phyloP scores from a whole-genome alignment of 257 asterid species.

The Salvia miltiorrhiza region DNA sequence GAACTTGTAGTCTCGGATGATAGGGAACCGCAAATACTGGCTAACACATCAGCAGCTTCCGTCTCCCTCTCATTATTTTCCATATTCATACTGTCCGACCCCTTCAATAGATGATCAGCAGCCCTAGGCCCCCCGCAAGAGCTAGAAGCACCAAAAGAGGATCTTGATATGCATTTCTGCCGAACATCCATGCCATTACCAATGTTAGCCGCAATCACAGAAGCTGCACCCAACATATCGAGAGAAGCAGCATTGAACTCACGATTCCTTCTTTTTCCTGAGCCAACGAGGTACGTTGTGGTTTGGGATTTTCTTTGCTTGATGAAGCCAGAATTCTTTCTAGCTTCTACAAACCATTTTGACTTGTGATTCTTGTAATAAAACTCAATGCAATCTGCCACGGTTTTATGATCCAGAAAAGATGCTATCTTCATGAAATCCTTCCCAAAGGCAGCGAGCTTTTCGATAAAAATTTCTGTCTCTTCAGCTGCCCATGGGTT shows the following conservation, averaged over 20 bases:
- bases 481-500: slow-evolving; percentile 77
- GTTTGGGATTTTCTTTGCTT: slow-evolving; percentile 54
- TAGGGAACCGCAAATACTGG: slow-evolving; percentile 86
- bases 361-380: slow-evolving; percentile 95
- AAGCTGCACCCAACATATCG: slow-evolving; percentile 76
- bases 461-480: slow-evolving; percentile 66
- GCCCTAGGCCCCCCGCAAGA: slow-evolving; percentile 34
- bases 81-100: slow-evolving; percentile 44
- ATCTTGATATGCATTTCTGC: slow-evolving; percentile 35
- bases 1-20: slow-evolving; percentile 94
- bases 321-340: slow-evolving; percentile 41
- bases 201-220: slow-evolving; percentile 57
- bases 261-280: slow-evolving; percentile 69
- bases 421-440: slow-evolving; percentile 78
- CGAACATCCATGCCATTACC: slow-evolving; percentile 37
- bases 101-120: slow-evolving; percentile 32
- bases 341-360: slow-evolving; percentile 60
- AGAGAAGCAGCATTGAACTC: slow-evolving; percentile 76
- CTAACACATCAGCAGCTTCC: slow-evolving; percentile 93
- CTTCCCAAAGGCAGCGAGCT: slow-evolving; percentile 65
- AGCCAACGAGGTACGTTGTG: slow-evolving; percentile 58
- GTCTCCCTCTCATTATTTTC: slow-evolving; percentile 46
- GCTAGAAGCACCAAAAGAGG: slow-evolving; percentile 32
- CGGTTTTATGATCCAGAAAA: slow-evolving; percentile 63
- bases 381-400: slow-evolving; percentile 93